Conservation (phyloP, 345 rosid genomes). For the Salix viminalis region DNA sequence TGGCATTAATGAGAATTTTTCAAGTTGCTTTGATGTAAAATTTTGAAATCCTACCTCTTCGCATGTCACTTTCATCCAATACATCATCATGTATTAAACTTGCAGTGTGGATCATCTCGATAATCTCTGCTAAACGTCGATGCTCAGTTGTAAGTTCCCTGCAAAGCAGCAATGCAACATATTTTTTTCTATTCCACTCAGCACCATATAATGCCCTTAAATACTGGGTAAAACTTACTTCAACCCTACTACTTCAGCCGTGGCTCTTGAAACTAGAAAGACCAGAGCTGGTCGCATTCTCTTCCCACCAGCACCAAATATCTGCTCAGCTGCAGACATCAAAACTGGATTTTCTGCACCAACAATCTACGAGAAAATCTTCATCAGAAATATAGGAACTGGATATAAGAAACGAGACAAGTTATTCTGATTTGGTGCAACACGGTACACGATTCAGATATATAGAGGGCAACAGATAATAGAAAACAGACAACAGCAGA, state of each 20-base stretch:
- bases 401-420: background rate
- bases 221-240: constrained; percentile 42
- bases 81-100: constrained; percentile 98
- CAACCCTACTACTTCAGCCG: constrained; percentile 67
- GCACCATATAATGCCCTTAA: background rate
- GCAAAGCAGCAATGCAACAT: constrained; percentile 17
- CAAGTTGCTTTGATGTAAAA: background rate
- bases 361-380: constrained; percentile 64
- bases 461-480: background rate
- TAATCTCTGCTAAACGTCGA: constrained; percentile 90
- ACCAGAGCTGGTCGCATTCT: constrained; percentile 96
- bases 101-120: constrained; percentile 98
- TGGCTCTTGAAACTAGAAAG: constrained; percentile 90
- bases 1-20: background rate
- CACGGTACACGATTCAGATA: background rate
- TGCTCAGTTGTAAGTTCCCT: constrained; percentile 82
- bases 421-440: background rate
- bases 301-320: constrained; percentile 96
- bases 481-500: background rate
- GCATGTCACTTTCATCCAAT: constrained; percentile 80
- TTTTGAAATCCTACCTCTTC: constrained; percentile 61
- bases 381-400: constrained; percentile 20
- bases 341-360: constrained; percentile 94
- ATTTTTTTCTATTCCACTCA: constrained; percentile 5
- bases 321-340: constrained; percentile 96